Percentiles rank a stretch among this genome's conserved stretches.
Evolutionary conservation across 306 rosid genomes (phyloP).

Genomic region (Delonix regia): DNA sequence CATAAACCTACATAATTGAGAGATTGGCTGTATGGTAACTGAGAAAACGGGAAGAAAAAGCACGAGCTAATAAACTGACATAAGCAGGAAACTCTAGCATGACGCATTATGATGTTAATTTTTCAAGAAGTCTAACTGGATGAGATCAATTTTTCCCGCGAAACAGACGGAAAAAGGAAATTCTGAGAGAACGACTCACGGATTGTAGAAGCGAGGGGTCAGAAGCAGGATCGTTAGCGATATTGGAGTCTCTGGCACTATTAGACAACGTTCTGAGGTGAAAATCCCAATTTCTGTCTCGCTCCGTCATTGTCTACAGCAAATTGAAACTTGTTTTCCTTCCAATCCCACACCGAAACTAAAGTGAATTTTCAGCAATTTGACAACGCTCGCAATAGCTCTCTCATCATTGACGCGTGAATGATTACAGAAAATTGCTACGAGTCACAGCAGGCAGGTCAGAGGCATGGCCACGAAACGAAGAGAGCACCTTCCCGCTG

Average conservation of each 20-base stretch:
- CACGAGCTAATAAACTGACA: background rate
- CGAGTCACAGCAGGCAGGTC: background rate
- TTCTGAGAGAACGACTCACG: slow-evolving; percentile 43
- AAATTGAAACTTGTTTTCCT: background rate
- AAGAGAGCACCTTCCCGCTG: background rate
- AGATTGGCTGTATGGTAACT: background rate
- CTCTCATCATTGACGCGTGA: background rate
- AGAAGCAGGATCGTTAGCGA: slow-evolving; percentile 84
- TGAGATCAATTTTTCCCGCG: background rate
- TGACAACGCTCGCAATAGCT: background rate
- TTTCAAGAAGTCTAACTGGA: background rate
- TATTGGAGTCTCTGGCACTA: slow-evolving; percentile 76
- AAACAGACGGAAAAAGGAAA: background rate
- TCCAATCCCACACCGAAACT: slow-evolving; percentile 2
- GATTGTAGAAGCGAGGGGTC: slow-evolving; percentile 81
- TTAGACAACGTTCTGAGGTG: slow-evolving; percentile 68
- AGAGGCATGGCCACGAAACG: background rate
- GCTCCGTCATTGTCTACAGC: slow-evolving; percentile 45
- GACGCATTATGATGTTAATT: background rate
- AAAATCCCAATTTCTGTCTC: slow-evolving; percentile 75
- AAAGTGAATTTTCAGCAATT: background rate
- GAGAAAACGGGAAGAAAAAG: background rate
- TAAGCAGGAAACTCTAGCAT: background rate
- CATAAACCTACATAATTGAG: background rate
- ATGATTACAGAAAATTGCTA: background rate